Conservation (phyloP, 1,139 yeast species). For the Yamadazyma dendronema region DNA sequence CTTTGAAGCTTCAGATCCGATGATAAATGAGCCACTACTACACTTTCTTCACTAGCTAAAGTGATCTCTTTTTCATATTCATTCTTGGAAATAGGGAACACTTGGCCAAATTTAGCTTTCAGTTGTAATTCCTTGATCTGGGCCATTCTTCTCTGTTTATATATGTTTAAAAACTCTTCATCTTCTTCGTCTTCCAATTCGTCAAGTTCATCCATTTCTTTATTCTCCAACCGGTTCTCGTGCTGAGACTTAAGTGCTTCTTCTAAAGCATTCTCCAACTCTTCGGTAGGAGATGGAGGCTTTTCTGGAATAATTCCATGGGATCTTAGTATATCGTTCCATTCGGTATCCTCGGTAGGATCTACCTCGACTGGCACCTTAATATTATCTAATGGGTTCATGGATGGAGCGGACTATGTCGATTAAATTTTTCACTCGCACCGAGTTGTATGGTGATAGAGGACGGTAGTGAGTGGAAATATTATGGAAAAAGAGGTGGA, state of each 20-base stretch:
- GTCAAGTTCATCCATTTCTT: slow-evolving; percentile 75
- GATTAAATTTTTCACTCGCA: slow-evolving; percentile 1
- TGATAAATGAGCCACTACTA: slow-evolving; percentile 77
- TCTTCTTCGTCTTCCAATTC: slow-evolving; percentile 81
- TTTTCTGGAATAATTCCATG: slow-evolving; percentile 92
- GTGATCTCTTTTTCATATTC: slow-evolving; percentile 88
- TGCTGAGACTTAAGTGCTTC: slow-evolving; percentile 78
- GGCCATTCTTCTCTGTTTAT: slow-evolving; percentile 71
- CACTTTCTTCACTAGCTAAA: slow-evolving; percentile 58
- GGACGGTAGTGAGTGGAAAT: no score
- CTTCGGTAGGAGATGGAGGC: slow-evolving; percentile 85
- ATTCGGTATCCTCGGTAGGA: slow-evolving; percentile 95
- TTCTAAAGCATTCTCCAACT: slow-evolving; percentile 82
- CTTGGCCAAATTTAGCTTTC: slow-evolving; percentile 71
- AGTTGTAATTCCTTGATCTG: slow-evolving; percentile 64
- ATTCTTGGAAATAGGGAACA: slow-evolving; percentile 75
- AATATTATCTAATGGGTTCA: slow-evolving; percentile 28
- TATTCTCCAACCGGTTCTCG: slow-evolving; percentile 70
- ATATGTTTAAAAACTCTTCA: slow-evolving; percentile 67
- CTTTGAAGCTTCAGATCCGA: slow-evolving; percentile 71
- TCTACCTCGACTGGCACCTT: slow-evolving; percentile 80
- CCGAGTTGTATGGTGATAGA: no score
- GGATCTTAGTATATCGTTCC: slow-evolving; percentile 91
- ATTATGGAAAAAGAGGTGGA: no score
- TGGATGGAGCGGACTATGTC: no score